Percentiles rank a stretch among this genome's conserved stretches.
phyloP scores from a whole-genome alignment of 345 rosid species.

The Salix udensis region DNA sequence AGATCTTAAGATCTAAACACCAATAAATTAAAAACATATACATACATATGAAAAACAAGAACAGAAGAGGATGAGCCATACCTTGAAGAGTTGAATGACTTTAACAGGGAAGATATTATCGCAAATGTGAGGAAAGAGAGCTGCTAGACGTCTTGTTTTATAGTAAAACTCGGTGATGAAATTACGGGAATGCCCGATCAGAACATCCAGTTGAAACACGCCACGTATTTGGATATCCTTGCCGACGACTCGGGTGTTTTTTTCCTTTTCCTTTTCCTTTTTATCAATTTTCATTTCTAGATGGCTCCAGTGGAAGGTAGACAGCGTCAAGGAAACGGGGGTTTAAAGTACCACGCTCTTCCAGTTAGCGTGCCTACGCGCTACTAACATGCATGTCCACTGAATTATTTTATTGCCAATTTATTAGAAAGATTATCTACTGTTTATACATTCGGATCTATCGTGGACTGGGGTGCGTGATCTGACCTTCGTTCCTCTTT shows the following conservation, averaged over 20 bases:
- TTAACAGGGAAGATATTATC: neutral
- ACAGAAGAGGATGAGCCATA: neutral
- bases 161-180: neutral
- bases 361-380: neutral
- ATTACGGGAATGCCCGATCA: neutral
- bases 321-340: neutral
- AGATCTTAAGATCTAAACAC: neutral
- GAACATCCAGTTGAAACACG: too few species aligned
- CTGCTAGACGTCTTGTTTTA: neutral
- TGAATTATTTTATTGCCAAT: too few species aligned
- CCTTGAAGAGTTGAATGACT: neutral
- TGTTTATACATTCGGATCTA: too few species aligned
- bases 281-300: neutral
- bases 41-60: neutral
- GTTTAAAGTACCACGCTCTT: neutral
- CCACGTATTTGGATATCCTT: neutral
- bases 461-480: rapidly evolving
- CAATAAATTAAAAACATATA: neutral
- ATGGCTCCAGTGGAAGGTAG: neutral
- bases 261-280: neutral
- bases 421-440: too few species aligned
- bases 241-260: neutral
- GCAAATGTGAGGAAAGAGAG: neutral
- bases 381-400: neutral
- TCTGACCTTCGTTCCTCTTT: too few species aligned